Base-by-base conservation (phyloP, 805 yeast genomes). In the Candida caryicola region DNA sequence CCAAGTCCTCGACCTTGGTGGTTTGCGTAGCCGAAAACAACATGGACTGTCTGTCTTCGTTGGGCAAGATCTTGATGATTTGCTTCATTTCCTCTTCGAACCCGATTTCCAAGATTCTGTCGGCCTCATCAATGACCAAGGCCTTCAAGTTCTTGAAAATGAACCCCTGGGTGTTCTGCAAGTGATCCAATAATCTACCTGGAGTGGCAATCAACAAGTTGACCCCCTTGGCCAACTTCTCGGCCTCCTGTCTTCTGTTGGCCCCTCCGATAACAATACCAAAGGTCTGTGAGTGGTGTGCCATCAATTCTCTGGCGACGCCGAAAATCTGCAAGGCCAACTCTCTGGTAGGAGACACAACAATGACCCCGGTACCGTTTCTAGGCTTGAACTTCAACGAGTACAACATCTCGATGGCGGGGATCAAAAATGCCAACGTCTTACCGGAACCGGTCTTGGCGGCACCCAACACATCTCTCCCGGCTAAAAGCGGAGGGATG, bases 401-500 rank as follows among this genome's bases (percentile, higher is more conserved):
- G 58, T 90, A 85, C 39, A 93, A 73, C 68, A 89, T 69, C 66
- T 93, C 99, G 47, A 93, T 83, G 23, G 99, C 99, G 10, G 99
- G 99, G 43, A 93, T 76, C 55, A 93, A 71, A 53, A 93, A 93
- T 7, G 99, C 98, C 44, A 95, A 69, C 0, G 99, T 93, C 69
- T 93, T 93, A 60, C 99, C 99, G 1, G 97, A 89, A 38, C 99
- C 99, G 2, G 99, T 93, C 68, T 90, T 91, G 40, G 99, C 99
- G n/a, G 99, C 99, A 50, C 99, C 99, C 38, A 93, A 74, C 15
- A 95, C 98, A 65, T 93, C 99, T 52, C 91, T 79, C 31, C 99
- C 99, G 1, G 98, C 97, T 46, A 95, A 67, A 45, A 93, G 72
- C 8, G 99, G 98, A 5, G 99, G 98, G 39, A 93, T 93, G 9